These are phyloP conservation scores for Claviceps lovelessii DNA, from an alignment of 2,329 filamentous ascomycete species.

Conservation along the genomic window DNA sequence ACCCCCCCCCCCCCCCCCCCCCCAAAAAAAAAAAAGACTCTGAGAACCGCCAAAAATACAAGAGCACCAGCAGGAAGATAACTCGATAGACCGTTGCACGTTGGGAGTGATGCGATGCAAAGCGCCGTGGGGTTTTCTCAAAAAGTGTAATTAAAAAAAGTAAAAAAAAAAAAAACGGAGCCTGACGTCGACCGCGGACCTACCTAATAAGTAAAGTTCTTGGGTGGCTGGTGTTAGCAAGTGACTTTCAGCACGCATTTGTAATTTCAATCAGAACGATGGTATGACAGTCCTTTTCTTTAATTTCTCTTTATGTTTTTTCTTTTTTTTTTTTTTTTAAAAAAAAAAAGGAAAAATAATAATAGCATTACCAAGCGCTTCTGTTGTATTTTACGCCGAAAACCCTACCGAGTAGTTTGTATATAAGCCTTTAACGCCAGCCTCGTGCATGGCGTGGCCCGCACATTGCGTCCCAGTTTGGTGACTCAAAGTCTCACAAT, in stretches of 20 bases:
- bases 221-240: background rate
- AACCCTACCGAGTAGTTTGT: too few relatives aligned
- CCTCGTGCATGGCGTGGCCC: background rate
- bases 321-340: too few relatives aligned
- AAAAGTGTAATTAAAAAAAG: background rate
- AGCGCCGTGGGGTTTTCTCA: background rate
- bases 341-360: too few relatives aligned
- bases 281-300: too few relatives aligned
- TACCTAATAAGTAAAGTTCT: too few relatives aligned
- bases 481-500: slow-evolving; percentile 2
- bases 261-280: background rate
- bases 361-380: too few relatives aligned
- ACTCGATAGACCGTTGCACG: background rate
- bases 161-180: background rate
- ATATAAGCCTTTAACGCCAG: background rate
- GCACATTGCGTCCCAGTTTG: background rate
- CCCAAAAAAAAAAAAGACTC: too few relatives aligned
- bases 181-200: background rate
- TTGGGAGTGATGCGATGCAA: background rate
- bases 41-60: background rate
- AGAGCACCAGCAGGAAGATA: background rate
- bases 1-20: too few relatives aligned
- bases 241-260: background rate
- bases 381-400: too few relatives aligned
- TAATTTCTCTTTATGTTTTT: too few relatives aligned